phyloP scores from a whole-genome alignment of 106 monocot species.

The Cymbidium sinense region DNA sequence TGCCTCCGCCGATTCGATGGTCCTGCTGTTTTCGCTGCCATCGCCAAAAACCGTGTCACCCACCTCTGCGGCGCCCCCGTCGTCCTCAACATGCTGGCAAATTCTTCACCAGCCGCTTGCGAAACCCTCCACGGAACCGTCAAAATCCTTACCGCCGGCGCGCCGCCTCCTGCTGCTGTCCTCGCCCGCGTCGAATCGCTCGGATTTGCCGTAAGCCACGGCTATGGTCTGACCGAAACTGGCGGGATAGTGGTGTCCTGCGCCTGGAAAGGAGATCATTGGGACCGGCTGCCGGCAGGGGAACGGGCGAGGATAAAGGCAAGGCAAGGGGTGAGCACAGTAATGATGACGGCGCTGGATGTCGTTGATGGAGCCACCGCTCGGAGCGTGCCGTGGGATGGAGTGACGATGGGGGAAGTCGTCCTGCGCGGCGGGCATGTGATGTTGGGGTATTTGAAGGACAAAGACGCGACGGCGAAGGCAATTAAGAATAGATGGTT shows the following conservation, averaged over 20 bases:
- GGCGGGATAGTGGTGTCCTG: conserved; percentile 14
- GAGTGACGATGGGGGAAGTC: conserved; percentile 14
- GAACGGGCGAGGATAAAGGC: conserved; percentile 52
- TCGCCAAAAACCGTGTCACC: conserved; percentile 41
- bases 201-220: conserved; percentile 52
- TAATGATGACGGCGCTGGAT: conserved; percentile 23
- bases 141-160: conserved; percentile 47
- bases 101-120: conserved; percentile 11
- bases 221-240: conserved; percentile 55
- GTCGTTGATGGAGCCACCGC: conserved; percentile 21
- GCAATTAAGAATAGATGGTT: conserved; percentile 19
- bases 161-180: conserved; percentile 56
- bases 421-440: neutral
- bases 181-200: conserved; percentile 32
- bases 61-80: conserved; percentile 84
- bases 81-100: conserved; percentile 79
- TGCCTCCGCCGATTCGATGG: conserved; percentile 73
- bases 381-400: conserved; percentile 24
- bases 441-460: conserved; percentile 7
- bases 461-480: conserved; percentile 5
- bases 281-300: conserved; percentile 45
- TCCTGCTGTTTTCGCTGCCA: conserved; percentile 27
- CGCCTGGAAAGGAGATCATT: conserved; percentile 56
- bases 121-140: conserved; percentile 21
- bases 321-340: conserved; percentile 46